A percentile compares a stretch with the other conserved stretches of the same genome.
Evolutionary conservation across 2,329 filamentous ascomycete species (phyloP).

Genomic region (Pezicula rhizophila): DNA sequence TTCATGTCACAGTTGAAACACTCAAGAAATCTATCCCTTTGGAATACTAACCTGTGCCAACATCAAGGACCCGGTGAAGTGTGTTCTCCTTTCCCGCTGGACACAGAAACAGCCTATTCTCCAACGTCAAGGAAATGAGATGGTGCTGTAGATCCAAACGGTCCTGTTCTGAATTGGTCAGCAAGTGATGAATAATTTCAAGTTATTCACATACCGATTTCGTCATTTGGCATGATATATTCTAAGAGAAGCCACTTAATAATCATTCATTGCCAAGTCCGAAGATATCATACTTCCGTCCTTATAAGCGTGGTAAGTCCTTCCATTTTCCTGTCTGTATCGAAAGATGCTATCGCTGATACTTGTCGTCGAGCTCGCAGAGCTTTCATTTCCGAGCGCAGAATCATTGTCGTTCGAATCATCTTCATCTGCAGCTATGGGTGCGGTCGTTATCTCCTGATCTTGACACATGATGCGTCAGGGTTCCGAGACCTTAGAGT

Average conservation of each 20-base stretch:
- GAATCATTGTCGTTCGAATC: conserved; percentile 1
- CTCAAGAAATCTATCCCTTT: too few relatives aligned
- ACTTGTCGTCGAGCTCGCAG: conserved; percentile 2
- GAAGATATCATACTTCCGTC: conserved; percentile 3
- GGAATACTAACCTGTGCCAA: not conserved
- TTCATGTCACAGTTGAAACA: too few relatives aligned
- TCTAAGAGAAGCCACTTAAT: not conserved
- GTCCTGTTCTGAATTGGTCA: not conserved
- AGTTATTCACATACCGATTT: not conserved
- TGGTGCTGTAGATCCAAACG: conserved; percentile 5
- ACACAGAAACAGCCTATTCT: conserved; percentile 1
- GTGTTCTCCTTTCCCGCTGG: not conserved
- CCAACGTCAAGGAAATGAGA: not conserved
- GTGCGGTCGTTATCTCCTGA: too few relatives aligned
- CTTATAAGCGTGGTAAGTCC: conserved; percentile 8
- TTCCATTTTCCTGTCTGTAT: conserved; percentile 5
- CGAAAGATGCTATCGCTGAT: conserved; percentile 2
- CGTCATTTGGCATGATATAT: conserved; percentile 7
- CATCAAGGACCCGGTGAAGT: conserved; percentile 3
- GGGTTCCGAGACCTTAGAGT: too few relatives aligned
- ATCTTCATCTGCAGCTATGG: not conserved
- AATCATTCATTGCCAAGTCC: not conserved
- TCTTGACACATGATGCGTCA: too few relatives aligned
- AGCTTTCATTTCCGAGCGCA: not conserved
- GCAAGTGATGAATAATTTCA: not conserved